These are phyloP conservation scores for Paramecium sexaurelia DNA, from an alignment of 73 alveolate species.

Conservation along the genomic window DNA sequence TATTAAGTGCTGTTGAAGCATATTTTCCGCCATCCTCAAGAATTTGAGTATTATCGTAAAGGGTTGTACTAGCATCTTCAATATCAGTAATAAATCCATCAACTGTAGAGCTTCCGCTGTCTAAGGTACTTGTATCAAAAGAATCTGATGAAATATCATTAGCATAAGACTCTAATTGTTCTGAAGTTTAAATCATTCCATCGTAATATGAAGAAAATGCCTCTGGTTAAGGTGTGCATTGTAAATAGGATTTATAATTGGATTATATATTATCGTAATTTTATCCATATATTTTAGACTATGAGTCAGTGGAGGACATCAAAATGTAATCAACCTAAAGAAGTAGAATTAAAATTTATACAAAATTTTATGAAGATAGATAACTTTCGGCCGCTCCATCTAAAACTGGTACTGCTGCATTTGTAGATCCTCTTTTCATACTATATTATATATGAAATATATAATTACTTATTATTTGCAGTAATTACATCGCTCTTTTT, in stretches of 20 bases:
- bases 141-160: neutral
- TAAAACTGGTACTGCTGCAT: constrained; percentile 19
- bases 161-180: neutral
- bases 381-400: constrained; percentile 27
- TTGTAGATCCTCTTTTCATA: neutral
- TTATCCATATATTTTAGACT: neutral
- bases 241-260: neutral
- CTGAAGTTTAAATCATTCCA: neutral
- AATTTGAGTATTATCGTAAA: neutral
- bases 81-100: neutral
- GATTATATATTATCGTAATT: neutral
- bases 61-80: neutral
- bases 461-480: neutral
- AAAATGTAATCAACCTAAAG: constrained; percentile 30
- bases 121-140: neutral
- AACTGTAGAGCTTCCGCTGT: neutral
- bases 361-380: neutral
- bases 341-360: neutral
- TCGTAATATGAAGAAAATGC: neutral
- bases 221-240: neutral
- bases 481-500: neutral
- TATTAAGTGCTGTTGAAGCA: neutral
- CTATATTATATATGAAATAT: neutral
- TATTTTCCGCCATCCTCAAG: neutral
- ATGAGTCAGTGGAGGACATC: neutral